These are phyloP conservation scores for Vigna nakashimae DNA, from an alignment of 306 rosid genomes.

Conservation along the genomic window DNA sequence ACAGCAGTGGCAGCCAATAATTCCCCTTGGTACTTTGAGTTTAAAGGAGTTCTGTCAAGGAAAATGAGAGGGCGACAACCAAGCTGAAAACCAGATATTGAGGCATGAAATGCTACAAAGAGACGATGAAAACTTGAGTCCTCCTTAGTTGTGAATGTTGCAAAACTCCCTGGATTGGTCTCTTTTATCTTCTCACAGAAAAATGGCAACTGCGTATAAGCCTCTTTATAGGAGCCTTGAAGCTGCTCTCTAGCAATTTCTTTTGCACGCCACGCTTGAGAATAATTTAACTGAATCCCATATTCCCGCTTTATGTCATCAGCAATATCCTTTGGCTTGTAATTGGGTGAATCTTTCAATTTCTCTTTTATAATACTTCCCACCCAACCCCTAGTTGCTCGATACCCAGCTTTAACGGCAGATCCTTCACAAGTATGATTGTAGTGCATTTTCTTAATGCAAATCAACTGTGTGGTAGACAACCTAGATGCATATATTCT, in stretches of 20 bases:
- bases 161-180: conserved; percentile 91
- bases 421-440: conserved; percentile 94
- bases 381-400: conserved; percentile 98
- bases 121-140: conserved; percentile 95
- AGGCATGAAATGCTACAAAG: conserved; percentile 87
- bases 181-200: conserved; percentile 93
- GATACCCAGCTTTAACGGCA: conserved; percentile 90
- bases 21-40: conserved; percentile 91
- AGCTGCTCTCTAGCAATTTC: conserved; percentile 98
- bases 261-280: conserved; percentile 99
- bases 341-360: conserved; percentile 85
- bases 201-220: conserved; percentile 82
- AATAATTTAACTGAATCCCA: conserved; percentile 92
- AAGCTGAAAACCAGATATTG: conserved; percentile 78
- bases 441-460: conserved; percentile 87
- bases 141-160: conserved; percentile 88
- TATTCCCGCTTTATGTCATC: conserved; percentile 91
- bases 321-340: conserved; percentile 97
- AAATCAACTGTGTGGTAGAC: conserved; percentile 89
- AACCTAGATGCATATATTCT: conserved; percentile 92
- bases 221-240: conserved; percentile 97
- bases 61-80: conserved; percentile 95
- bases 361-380: conserved; percentile 97
- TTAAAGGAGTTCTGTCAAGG: conserved; percentile 80
- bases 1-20: conserved; percentile 81